Base-by-base conservation (phyloP, 2,329 filamentous ascomycete species). In the Madurella fahalii region DNA sequence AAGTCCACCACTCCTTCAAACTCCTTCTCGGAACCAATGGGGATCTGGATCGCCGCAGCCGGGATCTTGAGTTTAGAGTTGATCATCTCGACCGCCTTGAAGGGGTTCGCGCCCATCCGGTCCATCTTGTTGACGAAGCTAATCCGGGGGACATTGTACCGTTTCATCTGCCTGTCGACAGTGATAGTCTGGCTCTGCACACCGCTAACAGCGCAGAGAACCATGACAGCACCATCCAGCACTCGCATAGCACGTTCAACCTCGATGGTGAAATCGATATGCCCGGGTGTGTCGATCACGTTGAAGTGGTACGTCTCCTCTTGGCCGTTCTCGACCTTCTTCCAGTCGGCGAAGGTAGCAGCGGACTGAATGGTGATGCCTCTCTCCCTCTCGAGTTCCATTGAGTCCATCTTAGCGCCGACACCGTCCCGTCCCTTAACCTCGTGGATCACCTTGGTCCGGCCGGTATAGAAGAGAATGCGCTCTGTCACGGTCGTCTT, bases 101-200 rank as follows among this genome's bases (percentile, higher is more conserved):
- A 99, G 9, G 94, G 94, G 70, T 99, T 97, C 61, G 94, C 90
- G 57, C 94, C 94, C 88, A 96, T 96, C 62, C 94, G 87, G 69
- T 99, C 94, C 93, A 99, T 97, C 81, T 99, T 99, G 79, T 99
- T 99, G 70, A 99, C 85, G 68, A 99, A 99, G 52, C 89, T 95
- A 71, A 99, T 86, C 65, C 94, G 83, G 58, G 94, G 94, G 59
- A 99, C 86, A 69, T 97, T 93, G 79, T 99, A 99, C 64, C 94
- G 86, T 77, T 91, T 90, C 94, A 99, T 99, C 77, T 99, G 94
- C 64, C 94, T 84, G 72, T 99, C 92, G 61, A 99, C 94, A 1
- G 94, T 99, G 65, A 96, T 96, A 17, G 94, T 99, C 75, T 99
- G 94, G 69, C 87, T 93, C 75, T 99, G 94, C 34, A 99, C 94